A percentile compares a stretch with the other conserved stretches of the same genome.
Conservation (phyloP, 306 rosid genomes). For the Cucurbita ficifolia region DNA sequence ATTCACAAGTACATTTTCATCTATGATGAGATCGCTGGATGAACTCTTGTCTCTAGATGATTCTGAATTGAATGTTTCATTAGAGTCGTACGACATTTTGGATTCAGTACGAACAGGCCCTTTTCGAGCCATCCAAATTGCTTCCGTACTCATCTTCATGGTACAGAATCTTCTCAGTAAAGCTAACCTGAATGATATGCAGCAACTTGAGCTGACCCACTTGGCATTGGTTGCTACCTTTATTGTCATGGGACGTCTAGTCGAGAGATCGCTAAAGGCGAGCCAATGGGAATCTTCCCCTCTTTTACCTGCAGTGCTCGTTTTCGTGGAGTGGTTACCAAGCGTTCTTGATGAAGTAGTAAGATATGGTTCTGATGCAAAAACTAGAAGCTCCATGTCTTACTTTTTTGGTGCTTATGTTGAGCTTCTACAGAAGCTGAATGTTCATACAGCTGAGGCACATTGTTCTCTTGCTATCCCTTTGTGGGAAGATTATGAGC, state of each 20-base stretch:
- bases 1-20: constrained; percentile 45
- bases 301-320: constrained; percentile 62
- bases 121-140: constrained; percentile 58
- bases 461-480: constrained; percentile 25
- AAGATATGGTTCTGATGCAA: constrained; percentile 31
- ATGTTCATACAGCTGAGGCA: constrained; percentile 15
- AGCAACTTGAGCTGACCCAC: constrained; percentile 32
- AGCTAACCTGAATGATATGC: constrained; percentile 17
- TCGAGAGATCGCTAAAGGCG: constrained; percentile 50
- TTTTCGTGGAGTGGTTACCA: constrained; percentile 72
- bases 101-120: constrained; percentile 71
- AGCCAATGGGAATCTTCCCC: constrained; percentile 35
- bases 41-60: constrained; percentile 58
- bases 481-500: constrained; percentile 91
- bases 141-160: constrained; percentile 50
- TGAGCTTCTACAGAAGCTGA: constrained; percentile 33
- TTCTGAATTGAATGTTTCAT: constrained; percentile 22
- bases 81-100: constrained; percentile 63
- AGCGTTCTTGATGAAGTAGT: constrained; percentile 24
- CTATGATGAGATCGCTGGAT: constrained; percentile 48
- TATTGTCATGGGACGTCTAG: constrained; percentile 60
- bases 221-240: constrained; percentile 48
- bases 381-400: constrained; percentile 34
- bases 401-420: constrained; percentile 47
- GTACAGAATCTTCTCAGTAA: constrained; percentile 28